These are phyloP conservation scores for Borealophlyctis nickersoniae DNA, from an alignment of 192 early-diverging fungal genomes.

Conservation along the genomic window DNA sequence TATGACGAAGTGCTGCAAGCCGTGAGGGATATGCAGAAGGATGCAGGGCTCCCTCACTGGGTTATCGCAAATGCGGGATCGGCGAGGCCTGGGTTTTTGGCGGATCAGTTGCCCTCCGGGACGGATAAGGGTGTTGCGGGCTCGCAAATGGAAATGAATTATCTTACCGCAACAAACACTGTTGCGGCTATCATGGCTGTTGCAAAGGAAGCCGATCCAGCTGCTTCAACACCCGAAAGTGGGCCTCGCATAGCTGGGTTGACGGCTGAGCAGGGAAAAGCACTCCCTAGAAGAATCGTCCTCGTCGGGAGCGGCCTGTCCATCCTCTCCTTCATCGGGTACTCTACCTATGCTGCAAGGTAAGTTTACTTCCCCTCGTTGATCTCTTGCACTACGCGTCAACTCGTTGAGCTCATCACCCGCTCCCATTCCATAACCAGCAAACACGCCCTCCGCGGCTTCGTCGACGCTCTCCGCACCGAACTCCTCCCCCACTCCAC, in stretches of 20 bases:
- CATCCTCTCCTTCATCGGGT: constrained; percentile 35
- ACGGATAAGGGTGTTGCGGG: background rate
- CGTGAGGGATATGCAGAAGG: background rate
- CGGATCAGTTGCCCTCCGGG: constrained; percentile 31
- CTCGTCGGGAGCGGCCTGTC: constrained; percentile 34
- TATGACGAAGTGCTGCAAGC: background rate
- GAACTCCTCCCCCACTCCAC: constrained; percentile 30
- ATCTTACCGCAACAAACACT: constrained; percentile 29
- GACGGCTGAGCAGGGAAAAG: constrained; percentile 12
- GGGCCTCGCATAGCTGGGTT: background rate
- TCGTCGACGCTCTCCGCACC: constrained; percentile 33
- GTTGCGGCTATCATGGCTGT: constrained; percentile 25
- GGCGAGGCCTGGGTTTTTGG: constrained; percentile 34
- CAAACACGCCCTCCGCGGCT: constrained; percentile 39
- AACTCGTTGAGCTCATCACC: background rate
- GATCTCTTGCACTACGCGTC: background rate
- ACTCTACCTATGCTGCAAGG: constrained; percentile 31
- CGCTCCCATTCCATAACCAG: background rate
- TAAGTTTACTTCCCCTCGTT: background rate
- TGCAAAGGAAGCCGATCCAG: background rate
- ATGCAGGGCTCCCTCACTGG: constrained; percentile 1
- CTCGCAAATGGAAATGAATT: constrained; percentile 33
- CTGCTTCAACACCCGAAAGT: background rate
- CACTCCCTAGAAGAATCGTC: constrained; percentile 30
- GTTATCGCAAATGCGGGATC: constrained; percentile 17